Evolutionary conservation across 73 alveolate genomes (phyloP).

Genomic region (Urostyla sp.): DNA sequence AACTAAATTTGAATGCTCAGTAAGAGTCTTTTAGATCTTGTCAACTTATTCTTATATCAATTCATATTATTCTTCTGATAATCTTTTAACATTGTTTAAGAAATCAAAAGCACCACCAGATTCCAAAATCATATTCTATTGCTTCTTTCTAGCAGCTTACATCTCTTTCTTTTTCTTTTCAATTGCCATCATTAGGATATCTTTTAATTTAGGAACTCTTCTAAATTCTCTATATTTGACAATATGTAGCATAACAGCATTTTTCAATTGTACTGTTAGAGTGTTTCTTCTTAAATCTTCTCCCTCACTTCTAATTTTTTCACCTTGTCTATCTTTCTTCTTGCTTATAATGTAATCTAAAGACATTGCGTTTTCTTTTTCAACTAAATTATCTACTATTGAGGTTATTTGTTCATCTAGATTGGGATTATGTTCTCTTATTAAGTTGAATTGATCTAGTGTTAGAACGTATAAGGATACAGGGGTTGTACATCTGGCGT

Average conservation of each 20-base stretch:
- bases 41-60: too few species aligned
- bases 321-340: conserved; percentile 7
- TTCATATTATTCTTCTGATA: too few species aligned
- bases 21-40: too few species aligned
- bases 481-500: conserved; percentile 35
- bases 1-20: too few species aligned
- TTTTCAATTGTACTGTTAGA: neutral
- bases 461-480: conserved; percentile 10
- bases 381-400: conserved; percentile 38
- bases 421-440: conserved; percentile 1
- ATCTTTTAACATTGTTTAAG: too few species aligned
- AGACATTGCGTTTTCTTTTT: conserved; percentile 54
- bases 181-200: conserved; percentile 11
- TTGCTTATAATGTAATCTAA: conserved; percentile 45
- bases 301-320: neutral
- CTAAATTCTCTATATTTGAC: neutral
- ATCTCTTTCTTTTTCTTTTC: conserved; percentile 42
- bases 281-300: neutral
- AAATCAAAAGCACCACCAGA: too few species aligned
- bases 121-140: too few species aligned
- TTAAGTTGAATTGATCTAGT: conserved; percentile 14
- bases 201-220: conserved; percentile 17
- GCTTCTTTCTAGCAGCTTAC: conserved; percentile 23
- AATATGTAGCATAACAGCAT: conserved; percentile 14
- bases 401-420: conserved; percentile 41